Conservation (phyloP, 305 asterid species). For the Plantago coronopus region DNA sequence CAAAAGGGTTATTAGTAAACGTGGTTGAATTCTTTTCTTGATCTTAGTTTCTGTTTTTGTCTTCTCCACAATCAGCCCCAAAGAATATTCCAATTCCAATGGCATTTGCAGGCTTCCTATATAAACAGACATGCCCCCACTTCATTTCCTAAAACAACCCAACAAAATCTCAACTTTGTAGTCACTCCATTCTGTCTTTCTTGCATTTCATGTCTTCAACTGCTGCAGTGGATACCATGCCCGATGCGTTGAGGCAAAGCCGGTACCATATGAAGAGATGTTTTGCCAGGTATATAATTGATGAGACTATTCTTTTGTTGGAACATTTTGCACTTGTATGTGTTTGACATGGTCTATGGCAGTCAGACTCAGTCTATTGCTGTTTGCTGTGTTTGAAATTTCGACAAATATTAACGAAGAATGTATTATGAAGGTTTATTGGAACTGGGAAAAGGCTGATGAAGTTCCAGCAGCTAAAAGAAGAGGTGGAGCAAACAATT, state of each 20-base stretch:
- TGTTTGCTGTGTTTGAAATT: not conserved
- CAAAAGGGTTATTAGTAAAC: not conserved
- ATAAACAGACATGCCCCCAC: constrained; percentile 32
- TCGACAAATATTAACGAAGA: not conserved
- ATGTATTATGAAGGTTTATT: constrained; percentile 43
- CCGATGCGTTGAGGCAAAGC: constrained; percentile 55
- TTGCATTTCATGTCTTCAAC: constrained; percentile 42
- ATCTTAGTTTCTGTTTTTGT: constrained; percentile 21
- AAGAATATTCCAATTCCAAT: constrained; percentile 54
- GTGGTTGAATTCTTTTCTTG: constrained; percentile 48
- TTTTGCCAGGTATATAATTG: constrained; percentile 47
- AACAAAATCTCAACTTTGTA: constrained; percentile 22
- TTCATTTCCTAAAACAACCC: constrained; percentile 22
- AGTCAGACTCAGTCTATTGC: not conserved
- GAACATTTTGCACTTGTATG: not conserved
- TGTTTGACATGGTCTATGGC: no score
- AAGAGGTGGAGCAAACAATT: constrained; percentile 62
- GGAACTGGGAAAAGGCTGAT: constrained; percentile 58
- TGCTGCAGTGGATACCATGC: constrained; percentile 47
- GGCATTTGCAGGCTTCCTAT: constrained; percentile 35
- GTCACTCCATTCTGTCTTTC: constrained; percentile 1
- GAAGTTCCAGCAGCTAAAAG: constrained; percentile 56
- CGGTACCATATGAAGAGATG: constrained; percentile 64
- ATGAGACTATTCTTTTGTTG: not conserved
- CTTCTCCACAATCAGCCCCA: constrained; percentile 43